Percentiles rank a stretch among this genome's conserved stretches.
These are phyloP conservation scores for Epichloe bromicola DNA, from an alignment of 2,329 filamentous ascomycete species.

Conservation along the genomic window DNA sequence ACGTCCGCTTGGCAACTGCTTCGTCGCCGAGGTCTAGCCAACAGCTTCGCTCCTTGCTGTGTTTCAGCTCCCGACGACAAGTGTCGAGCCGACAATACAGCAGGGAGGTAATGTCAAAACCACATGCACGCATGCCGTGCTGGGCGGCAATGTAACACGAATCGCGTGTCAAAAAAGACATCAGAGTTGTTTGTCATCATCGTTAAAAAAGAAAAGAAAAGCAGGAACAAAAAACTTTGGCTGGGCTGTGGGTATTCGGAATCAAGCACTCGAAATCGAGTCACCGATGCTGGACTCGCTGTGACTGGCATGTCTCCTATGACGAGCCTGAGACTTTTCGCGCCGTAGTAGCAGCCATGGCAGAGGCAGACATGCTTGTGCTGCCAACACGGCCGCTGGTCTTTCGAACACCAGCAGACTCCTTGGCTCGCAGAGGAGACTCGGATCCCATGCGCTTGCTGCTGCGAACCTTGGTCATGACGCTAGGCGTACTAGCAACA, in stretches of 20 bases:
- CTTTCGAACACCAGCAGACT: slow-evolving; percentile 46
- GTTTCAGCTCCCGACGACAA: no score
- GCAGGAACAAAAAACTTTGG: slow-evolving; percentile 9
- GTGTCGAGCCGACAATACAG: not conserved
- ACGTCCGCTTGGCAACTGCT: not conserved
- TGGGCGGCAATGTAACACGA: slow-evolving; percentile 20
- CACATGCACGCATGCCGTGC: slow-evolving; percentile 23
- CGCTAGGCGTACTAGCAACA: slow-evolving; percentile 39
- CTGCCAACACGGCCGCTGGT: slow-evolving; percentile 53
- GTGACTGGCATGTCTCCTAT: slow-evolving; percentile 13
- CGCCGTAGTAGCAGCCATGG: slow-evolving; percentile 29
- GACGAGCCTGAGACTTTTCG: slow-evolving; percentile 39
- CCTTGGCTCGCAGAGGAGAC: slow-evolving; percentile 36
- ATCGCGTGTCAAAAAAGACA: slow-evolving; percentile 23
- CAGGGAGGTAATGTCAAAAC: not conserved
- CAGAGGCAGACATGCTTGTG: slow-evolving; percentile 31
- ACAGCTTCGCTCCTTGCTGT: not conserved
- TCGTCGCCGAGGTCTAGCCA: not conserved
- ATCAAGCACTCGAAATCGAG: not conserved
- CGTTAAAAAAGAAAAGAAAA: slow-evolving; percentile 20
- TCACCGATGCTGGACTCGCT: slow-evolving; percentile 3
- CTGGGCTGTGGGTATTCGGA: slow-evolving; percentile 3
- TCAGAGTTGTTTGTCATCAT: slow-evolving; percentile 27
- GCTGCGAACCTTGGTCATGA: slow-evolving; percentile 52
- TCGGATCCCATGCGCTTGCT: slow-evolving; percentile 39